Evolutionary conservation across 1,284 basidiomycete species (phyloP).

Genomic region (Phenoliferia sp.): DNA sequence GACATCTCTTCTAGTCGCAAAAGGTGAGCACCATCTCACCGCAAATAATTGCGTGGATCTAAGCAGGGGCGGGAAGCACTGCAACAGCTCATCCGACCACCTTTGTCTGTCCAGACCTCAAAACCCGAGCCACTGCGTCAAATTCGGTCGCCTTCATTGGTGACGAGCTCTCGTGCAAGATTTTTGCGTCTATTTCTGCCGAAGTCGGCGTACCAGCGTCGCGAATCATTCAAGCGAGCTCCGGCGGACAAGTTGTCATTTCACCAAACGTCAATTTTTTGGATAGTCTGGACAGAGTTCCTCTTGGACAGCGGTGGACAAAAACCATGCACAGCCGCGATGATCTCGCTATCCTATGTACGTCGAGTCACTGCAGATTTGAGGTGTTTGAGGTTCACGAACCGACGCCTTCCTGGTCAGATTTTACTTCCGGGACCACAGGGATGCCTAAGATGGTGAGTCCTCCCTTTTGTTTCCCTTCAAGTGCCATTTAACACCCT

Average conservation of each 20-base stretch:
- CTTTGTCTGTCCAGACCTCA: too few relatives aligned
- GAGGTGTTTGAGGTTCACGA: background rate
- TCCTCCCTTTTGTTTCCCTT: too few relatives aligned
- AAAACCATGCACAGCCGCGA: conserved; percentile 1
- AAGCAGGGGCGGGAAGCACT: too few relatives aligned
- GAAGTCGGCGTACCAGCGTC: background rate
- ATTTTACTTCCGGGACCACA: conserved; percentile 29
- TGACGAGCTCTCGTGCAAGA: conserved; percentile 9
- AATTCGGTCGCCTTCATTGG: conserved; percentile 28
- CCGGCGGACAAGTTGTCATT: background rate
- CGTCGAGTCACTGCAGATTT: background rate
- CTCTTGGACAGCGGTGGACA: conserved; percentile 4
- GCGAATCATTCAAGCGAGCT: conserved; percentile 18
- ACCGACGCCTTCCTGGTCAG: background rate
- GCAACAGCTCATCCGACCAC: too few relatives aligned
- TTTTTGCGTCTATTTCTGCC: conserved; percentile 18
- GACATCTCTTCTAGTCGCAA: conserved; percentile 28
- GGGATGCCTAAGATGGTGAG: conserved; percentile 23
- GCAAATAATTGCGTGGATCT: background rate
- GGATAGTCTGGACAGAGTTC: background rate
- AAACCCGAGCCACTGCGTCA: conserved; percentile 17
- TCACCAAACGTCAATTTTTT: conserved; percentile 13
- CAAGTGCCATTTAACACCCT: too few relatives aligned
- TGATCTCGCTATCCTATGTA: conserved; percentile 24
- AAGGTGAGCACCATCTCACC: conserved; percentile 14